A percentile compares a stretch with the other conserved stretches of the same genome.
Evolutionary conservation across 352 stramenopile species (phyloP).

Genomic region (Aphanomyces invadans): DNA sequence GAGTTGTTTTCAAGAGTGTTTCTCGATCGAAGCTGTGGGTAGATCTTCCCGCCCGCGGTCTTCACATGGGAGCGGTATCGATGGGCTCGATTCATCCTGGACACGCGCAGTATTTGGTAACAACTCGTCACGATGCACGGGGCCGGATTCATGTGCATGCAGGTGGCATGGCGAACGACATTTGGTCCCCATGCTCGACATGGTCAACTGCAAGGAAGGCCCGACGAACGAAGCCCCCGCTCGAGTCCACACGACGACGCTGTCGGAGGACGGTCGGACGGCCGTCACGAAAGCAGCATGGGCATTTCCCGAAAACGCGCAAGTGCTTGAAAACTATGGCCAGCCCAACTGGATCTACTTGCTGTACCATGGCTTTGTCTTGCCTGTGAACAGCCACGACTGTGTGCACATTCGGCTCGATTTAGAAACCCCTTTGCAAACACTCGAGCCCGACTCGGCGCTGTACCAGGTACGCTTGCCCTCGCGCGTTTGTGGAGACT

Average conservation of each 20-base stretch:
- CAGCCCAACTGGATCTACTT: slow-evolving; percentile 93
- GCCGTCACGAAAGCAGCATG: slow-evolving; percentile 71
- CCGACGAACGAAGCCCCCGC: slow-evolving; percentile 24
- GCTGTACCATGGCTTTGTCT: slow-evolving; percentile 87
- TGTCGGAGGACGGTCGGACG: slow-evolving; percentile 28
- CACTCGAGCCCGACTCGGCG: neutral
- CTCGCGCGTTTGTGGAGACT: too few relatives aligned
- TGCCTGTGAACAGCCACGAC: slow-evolving; percentile 70
- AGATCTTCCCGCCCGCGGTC: slow-evolving; percentile 34
- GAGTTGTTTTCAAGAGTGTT: too few relatives aligned
- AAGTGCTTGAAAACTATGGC: slow-evolving; percentile 91
- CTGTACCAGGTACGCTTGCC: neutral
- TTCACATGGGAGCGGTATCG: slow-evolving; percentile 53
- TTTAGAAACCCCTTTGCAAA: slow-evolving; percentile 16
- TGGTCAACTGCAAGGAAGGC: slow-evolving; percentile 86
- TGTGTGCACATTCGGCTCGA: slow-evolving; percentile 63
- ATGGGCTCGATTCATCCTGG: slow-evolving; percentile 82
- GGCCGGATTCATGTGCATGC: too few relatives aligned
- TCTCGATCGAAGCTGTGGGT: too few relatives aligned
- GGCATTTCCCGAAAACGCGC: slow-evolving; percentile 47
- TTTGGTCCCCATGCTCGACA: slow-evolving; percentile 90
- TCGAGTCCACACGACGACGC: slow-evolving; percentile 44
- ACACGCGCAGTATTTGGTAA: slow-evolving; percentile 90
- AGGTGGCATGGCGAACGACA: slow-evolving; percentile 78
- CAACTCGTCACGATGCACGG: too few relatives aligned